Evolutionary conservation across 1,284 basidiomycete genomes (phyloP), one percentile per base, ranked within the genome.

Genomic region (Fomitopsis pinicola): DNA sequence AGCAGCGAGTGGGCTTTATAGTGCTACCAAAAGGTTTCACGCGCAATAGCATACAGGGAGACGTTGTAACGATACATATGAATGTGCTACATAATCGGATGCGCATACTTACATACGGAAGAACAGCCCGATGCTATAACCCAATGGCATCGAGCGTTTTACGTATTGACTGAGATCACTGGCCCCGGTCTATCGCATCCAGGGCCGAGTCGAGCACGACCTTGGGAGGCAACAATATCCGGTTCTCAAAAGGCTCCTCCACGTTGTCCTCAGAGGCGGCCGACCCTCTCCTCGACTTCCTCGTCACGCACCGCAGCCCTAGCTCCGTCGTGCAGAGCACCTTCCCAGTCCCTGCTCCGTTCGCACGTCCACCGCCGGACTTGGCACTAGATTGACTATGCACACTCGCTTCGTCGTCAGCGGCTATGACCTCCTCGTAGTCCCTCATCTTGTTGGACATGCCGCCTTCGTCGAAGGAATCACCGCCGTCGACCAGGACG

Each of bases 401-500:
- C 33, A 30, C 54, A 10, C 44, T 45, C n/a, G 42, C 46, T 10
- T 55, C 42, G 6, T 63, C 55, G 46, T 56, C 54, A 2, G 82
- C 83, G 50, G 38, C 38, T 15, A 73, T 75, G 15, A 81, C 80
- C 19, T 77, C 70, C n/a, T 78, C 82, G 67, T 84, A 84, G 45
- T 85, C 82, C 48, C 82, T 82, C 72, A 90, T 90, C 46, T 82
- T 83, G 69, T 91, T 88, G 35, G 74, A 71, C 89, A 91, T 91
- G 58, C 75, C 73, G 33, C 75, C 73, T 0, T 76, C 70, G 59
- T 84, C 81, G 69, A 85, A 89, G 15, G 68, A 38, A 19, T 77
- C 74, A 12, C 79, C 80, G 59, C 80, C 78, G 59, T 87, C 83
- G 1, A 83, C 80, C 35, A 83, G 78, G 48, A 88, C 73, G 40